Evolutionary conservation across 2,329 filamentous ascomycete genomes (phyloP), one percentile per base, ranked within the genome.

Genomic region (Aspergillus sp.): DNA sequence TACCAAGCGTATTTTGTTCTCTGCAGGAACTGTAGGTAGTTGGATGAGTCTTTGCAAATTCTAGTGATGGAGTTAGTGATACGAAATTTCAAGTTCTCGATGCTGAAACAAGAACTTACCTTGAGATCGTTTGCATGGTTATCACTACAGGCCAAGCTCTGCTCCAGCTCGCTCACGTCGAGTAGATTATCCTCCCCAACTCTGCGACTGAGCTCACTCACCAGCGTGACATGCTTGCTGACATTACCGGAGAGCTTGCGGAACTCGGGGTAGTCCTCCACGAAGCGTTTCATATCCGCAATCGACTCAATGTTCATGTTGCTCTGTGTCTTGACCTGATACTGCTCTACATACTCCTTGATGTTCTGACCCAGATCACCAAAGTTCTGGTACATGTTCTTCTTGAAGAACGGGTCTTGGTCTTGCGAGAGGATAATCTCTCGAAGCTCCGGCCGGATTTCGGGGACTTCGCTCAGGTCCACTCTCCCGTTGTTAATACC

Each of bases 381-480:
- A 66, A 97, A 98, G 64, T 97, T 97, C 58, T 95, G 80, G 56
- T 90, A 97, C 90, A 97, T 97, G 67, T 97, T 97, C 73, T 96
- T 96, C 69, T 85, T 96, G 74, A 98, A 98, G 71, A 98, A 98
- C 0, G 93, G 90, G 60, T 98, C 93, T 67, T 98, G 93, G 51
- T 98, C 93, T 67, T 93, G 90, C 1, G 91, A 95, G 31, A 98
- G 72, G 3, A 97, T 90, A 45, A 98, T 93, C 68, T 98, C 93
- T 60, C 86, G 90, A 42, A 96, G 75, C 64, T 96, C 91, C 1
- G 88, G 86, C 11, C 88, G 78, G 44, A 94, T 81, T 43, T 95
- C 90, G 9, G 88, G 88, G 0, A 95, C 83, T 43, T 88, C 80
- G 49, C 85, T 86, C 30, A 98, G 74, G 60, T 95, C 86, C 1